Evolutionary conservation across 2,329 filamentous ascomycete species (phyloP).

Genomic region (Sporothrix brasiliensis): DNA sequence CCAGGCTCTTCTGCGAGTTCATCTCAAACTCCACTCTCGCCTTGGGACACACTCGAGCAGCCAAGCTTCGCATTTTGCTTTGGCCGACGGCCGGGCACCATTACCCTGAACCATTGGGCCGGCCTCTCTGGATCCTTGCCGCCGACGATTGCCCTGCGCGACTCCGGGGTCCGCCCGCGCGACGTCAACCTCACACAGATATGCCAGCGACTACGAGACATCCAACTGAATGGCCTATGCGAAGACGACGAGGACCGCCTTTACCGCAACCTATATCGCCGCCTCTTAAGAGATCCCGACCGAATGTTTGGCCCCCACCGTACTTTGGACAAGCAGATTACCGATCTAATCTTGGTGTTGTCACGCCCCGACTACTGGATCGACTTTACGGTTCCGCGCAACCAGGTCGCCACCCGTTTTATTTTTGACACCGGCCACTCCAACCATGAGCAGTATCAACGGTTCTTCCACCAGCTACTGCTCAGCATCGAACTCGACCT

Average conservation of each 20-base stretch:
- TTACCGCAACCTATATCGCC: slow-evolving; percentile 67
- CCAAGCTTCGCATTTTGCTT: slow-evolving; percentile 71
- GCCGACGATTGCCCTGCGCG: slow-evolving; percentile 59
- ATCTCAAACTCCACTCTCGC: slow-evolving; percentile 49
- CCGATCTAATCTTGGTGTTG: slow-evolving; percentile 69
- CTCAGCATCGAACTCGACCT: slow-evolving; percentile 72
- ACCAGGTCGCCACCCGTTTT: slow-evolving; percentile 74
- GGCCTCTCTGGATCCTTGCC: slow-evolving; percentile 60
- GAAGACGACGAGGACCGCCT: slow-evolving; percentile 61
- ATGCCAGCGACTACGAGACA: slow-evolving; percentile 60
- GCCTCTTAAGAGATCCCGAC: slow-evolving; percentile 69
- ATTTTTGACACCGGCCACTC: slow-evolving; percentile 64
- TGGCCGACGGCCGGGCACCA: slow-evolving; percentile 67
- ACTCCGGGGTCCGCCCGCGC: slow-evolving; percentile 61
- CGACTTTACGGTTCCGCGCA: slow-evolving; percentile 69
- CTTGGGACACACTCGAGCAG: slow-evolving; percentile 74
- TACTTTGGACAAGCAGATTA: slow-evolving; percentile 70
- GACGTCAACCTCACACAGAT: slow-evolving; percentile 62
- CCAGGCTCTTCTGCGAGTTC: slow-evolving; percentile 37
- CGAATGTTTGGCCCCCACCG: slow-evolving; percentile 62
- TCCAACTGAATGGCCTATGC: slow-evolving; percentile 57
- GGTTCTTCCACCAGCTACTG: slow-evolving; percentile 77
- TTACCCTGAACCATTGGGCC: slow-evolving; percentile 72
- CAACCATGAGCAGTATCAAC: slow-evolving; percentile 61
- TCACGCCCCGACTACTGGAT: slow-evolving; percentile 69